Evolutionary conservation across 2,329 filamentous ascomycete species (phyloP), one percentile per base, ranked within the genome.

Genomic region (Ceratocystis cacaofunesta): DNA sequence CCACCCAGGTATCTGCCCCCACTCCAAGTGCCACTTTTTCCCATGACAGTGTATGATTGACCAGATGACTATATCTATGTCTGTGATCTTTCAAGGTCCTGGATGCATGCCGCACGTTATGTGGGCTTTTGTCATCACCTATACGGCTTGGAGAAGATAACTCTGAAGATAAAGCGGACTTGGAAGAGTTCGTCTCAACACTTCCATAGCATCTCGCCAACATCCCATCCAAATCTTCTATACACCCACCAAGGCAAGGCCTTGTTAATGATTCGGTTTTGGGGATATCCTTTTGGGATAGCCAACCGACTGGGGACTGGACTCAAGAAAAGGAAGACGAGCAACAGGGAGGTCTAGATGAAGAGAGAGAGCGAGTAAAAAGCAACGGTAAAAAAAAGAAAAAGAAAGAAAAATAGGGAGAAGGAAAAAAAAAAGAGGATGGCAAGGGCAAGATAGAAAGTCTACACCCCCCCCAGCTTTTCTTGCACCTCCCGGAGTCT

Each of bases 401-500:
- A 43, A 19, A 41, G 10, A 12, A 46, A 43, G 4, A 43, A 6
- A 22, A 19, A 60, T n/a, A 60, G 19, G 22, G n/a, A 5, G 43
- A 44, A 46, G 15, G 43, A 25, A 25, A 44, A n/a, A 19, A 25
- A 30, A 28, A 12, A 57, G n/a, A 57, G 17, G 22, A 41, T 41
- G 36, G 17, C n/a, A 50, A 50, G 22, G 48, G 48, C 48, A 50
- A 25, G 48, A 41, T 19, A 50, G 46, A 15, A 32, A 57, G 28
- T 30, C 22, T 25, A 30, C 52, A 57, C 52, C 5, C 52, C 52
- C 52, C 52, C 22, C 52, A 57, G 22, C 52, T 30, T 57, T 57
- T 30, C 36, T 41, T 57, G n/a, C 52, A 57, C 52, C 52, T 57
- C 52, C 52, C 22, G 52, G 52, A 57, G 52, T 57, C 52, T 57